These are phyloP conservation scores for Citropsis articulata DNA, from an alignment of 345 rosid species.

Conservation along the genomic window DNA sequence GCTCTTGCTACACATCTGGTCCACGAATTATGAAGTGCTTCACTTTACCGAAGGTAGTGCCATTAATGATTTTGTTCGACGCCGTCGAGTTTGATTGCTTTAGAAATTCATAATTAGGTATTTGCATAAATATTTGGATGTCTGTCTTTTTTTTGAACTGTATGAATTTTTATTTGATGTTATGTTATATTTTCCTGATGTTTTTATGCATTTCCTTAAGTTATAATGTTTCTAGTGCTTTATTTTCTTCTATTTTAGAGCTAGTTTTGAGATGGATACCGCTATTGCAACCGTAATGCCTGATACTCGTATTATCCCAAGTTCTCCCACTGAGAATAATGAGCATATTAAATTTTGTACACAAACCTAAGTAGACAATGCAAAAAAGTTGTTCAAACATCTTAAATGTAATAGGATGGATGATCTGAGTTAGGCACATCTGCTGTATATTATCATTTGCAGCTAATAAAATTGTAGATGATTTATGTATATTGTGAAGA, in stretches of 20 bases:
- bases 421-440: too few species aligned
- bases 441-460: too few species aligned
- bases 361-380: conserved; percentile 26
- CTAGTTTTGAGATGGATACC: conserved; percentile 37
- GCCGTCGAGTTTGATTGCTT: too few species aligned
- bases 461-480: too few species aligned
- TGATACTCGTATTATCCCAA: conserved; percentile 29
- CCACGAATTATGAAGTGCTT: background rate
- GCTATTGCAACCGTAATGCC: conserved; percentile 40
- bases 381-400: too few species aligned
- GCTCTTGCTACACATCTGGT: background rate
- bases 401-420: too few species aligned
- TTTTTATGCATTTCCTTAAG: background rate
- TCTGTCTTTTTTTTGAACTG: background rate
- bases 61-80: background rate
- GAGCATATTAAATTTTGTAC: conserved; percentile 31
- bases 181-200: background rate
- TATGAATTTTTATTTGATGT: background rate
- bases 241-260: conserved; percentile 17
- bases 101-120: background rate
- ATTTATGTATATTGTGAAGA: too few species aligned
- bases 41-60: background rate
- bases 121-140: background rate
- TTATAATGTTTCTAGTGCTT: background rate
- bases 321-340: conserved; percentile 30